Conservation (phyloP, 2,329 filamentous ascomycete species). For the Verticillium klebahnii region DNA sequence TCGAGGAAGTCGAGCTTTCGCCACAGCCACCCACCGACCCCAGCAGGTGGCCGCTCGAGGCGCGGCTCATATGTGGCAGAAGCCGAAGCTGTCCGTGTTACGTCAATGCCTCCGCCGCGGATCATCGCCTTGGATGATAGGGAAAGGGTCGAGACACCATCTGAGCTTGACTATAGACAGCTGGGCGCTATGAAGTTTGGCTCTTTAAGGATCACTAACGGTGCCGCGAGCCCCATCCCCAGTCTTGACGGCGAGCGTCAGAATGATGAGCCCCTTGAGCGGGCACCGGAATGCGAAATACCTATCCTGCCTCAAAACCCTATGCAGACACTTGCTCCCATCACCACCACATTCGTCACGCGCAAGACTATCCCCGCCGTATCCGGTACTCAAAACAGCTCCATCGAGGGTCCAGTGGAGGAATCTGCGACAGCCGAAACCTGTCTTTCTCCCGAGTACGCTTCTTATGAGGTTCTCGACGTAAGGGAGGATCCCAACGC, state of each 20-base stretch:
- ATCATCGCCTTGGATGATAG: constrained; percentile 14
- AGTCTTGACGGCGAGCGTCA: constrained; percentile 26
- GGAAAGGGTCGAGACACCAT: constrained; percentile 42
- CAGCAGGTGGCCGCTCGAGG: constrained; percentile 9
- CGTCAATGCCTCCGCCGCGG: constrained; percentile 14
- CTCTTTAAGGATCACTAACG: constrained; percentile 59
- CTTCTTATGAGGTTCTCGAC: constrained; percentile 30
- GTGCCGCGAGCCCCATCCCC: constrained; percentile 44
- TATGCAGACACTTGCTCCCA: background rate
- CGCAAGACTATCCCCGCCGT: background rate
- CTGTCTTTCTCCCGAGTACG: constrained; percentile 21
- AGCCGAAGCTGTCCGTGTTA: constrained; percentile 4
- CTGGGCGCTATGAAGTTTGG: constrained; percentile 60
- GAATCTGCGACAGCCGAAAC: constrained; percentile 43
- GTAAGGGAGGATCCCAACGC: constrained; percentile 38
- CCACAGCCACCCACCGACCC: constrained; percentile 32
- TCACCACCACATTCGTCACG: background rate
- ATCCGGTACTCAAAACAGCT: constrained; percentile 33
- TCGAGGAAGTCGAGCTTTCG: constrained; percentile 27
- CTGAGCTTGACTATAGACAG: constrained; percentile 53
- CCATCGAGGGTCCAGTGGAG: constrained; percentile 38
- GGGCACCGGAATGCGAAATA: background rate
- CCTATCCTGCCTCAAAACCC: background rate
- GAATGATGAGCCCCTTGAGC: background rate
- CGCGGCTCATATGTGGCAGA: background rate